Evolutionary conservation across 305 asterid species (phyloP).

Genomic region (Solanum hybrid): DNA sequence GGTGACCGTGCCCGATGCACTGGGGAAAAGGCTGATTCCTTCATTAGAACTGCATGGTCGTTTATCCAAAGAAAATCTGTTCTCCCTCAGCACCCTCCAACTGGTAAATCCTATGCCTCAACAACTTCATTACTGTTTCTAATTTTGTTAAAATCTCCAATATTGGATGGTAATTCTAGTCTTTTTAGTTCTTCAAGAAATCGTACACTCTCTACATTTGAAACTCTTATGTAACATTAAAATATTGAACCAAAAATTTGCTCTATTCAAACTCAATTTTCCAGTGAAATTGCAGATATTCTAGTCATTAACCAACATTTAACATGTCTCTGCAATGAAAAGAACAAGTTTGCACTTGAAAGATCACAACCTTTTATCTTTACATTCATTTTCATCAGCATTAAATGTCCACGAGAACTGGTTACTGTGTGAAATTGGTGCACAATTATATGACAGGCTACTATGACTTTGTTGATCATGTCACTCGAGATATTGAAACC

Average conservation of each 20-base stretch:
- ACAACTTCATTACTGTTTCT: neutral
- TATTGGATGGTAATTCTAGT: neutral
- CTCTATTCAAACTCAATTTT: neutral
- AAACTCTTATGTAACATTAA: neutral
- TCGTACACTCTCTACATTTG: neutral
- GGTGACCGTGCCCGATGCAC: constrained; percentile 78
- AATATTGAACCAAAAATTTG: neutral
- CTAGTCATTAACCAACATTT: neutral
- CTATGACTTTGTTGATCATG: neutral
- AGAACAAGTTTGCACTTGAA: neutral
- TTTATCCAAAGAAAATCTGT: constrained; percentile 55
- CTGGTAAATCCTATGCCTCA: constrained; percentile 30
- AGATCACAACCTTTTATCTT: neutral
- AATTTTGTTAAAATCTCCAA: neutral
- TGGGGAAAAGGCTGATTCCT: constrained; percentile 59
- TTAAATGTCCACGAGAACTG: neutral
- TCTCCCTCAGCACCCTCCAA: constrained; percentile 65
- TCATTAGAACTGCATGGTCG: constrained; percentile 58
- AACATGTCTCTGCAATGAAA: neutral
- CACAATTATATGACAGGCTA: neutral
- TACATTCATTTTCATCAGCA: neutral
- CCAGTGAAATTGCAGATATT: neutral
- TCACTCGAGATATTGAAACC: neutral
- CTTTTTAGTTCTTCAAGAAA: neutral
- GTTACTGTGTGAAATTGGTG: neutral